These are phyloP conservation scores for Sugiyamaella qingdaonensis DNA, from an alignment of 805 yeast species.

Conservation along the genomic window DNA sequence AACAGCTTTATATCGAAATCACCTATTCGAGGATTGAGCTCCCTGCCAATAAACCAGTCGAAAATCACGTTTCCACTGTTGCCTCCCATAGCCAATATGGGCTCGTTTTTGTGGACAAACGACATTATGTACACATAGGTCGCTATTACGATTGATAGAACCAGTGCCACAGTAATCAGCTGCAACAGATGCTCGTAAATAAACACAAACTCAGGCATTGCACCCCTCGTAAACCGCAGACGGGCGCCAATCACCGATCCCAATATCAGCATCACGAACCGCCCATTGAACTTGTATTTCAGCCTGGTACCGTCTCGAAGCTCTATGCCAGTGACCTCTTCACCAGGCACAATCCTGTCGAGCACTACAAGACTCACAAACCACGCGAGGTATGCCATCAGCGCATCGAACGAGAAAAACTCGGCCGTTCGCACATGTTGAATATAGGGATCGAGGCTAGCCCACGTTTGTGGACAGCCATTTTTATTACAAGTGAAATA, in stretches of 20 bases:
- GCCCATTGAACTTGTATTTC: slow-evolving; percentile 78
- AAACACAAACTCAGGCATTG: slow-evolving; percentile 74
- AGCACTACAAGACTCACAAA: slow-evolving; percentile 57
- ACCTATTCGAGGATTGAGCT: slow-evolving; percentile 86
- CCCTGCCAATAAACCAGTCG: slow-evolving; percentile 97
- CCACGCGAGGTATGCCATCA: slow-evolving; percentile 73
- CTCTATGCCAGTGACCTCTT: slow-evolving; percentile 54
- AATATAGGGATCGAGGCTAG: slow-evolving; percentile 19
- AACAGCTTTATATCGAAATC: slow-evolving; percentile 83
- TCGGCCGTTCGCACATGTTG: slow-evolving; percentile 15
- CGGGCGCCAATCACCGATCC: slow-evolving; percentile 46
- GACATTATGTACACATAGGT: slow-evolving; percentile 62
- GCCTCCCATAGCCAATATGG: slow-evolving; percentile 81
- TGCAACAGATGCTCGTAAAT: slow-evolving; percentile 65
- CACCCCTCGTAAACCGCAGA: slow-evolving; percentile 46
- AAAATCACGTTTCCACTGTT: slow-evolving; percentile 70
- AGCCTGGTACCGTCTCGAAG: slow-evolving; percentile 74
- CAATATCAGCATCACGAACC: slow-evolving; percentile 44
- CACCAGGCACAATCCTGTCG: slow-evolving; percentile 68
- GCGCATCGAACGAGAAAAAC: slow-evolving; percentile 36
- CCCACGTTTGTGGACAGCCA: slow-evolving; percentile 30
- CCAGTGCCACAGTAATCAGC: slow-evolving; percentile 56
- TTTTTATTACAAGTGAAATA: slow-evolving; percentile 57
- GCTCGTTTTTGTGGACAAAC: slow-evolving; percentile 50
- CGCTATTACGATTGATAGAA: slow-evolving; percentile 63